These are phyloP conservation scores for Zygotorulaspora sp. DNA, from an alignment of 805 yeast species.

Conservation along the genomic window DNA sequence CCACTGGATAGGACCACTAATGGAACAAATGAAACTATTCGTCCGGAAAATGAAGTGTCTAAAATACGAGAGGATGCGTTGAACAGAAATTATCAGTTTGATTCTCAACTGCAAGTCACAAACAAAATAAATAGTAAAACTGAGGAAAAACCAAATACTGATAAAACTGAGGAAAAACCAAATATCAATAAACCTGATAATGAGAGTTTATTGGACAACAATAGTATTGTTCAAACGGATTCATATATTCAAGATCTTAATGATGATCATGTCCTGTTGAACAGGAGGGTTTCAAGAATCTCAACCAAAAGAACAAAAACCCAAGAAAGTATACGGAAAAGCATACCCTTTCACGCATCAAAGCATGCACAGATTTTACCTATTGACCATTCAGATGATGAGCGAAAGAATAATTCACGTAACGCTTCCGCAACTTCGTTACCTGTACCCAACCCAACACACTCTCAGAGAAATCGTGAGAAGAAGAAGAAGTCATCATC, in stretches of 20 bases:
- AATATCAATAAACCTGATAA: not conserved
- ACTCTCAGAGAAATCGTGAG: conserved; percentile 1
- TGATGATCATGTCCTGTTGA: conserved; percentile 35
- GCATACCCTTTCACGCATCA: conserved; percentile 33
- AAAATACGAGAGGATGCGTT: not conserved
- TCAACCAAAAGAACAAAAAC: conserved; percentile 19
- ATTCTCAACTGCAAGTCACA: too few species aligned
- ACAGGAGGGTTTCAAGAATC: conserved; percentile 29
- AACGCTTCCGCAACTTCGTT: conserved; percentile 15
- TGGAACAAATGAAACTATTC: not conserved
- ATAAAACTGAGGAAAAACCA: not conserved
- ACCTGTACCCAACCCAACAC: conserved; percentile 8
- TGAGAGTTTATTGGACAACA: conserved; percentile 12
- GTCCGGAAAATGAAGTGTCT: not conserved
- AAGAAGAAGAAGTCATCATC: conserved; percentile 9
- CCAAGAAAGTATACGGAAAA: conserved; percentile 24
- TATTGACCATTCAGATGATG: conserved; percentile 15
- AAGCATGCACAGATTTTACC: conserved; percentile 37
- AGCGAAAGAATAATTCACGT: conserved; percentile 4
- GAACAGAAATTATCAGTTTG: not conserved
- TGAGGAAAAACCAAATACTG: not conserved
- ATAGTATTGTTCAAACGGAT: conserved; percentile 28
- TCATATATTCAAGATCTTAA: conserved; percentile 36
- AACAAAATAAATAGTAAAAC: not conserved
- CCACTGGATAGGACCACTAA: not conserved